These are phyloP conservation scores for Ophiostoma populinum DNA, from an alignment of 2,329 filamentous ascomycete genomes.

Conservation along the genomic window DNA sequence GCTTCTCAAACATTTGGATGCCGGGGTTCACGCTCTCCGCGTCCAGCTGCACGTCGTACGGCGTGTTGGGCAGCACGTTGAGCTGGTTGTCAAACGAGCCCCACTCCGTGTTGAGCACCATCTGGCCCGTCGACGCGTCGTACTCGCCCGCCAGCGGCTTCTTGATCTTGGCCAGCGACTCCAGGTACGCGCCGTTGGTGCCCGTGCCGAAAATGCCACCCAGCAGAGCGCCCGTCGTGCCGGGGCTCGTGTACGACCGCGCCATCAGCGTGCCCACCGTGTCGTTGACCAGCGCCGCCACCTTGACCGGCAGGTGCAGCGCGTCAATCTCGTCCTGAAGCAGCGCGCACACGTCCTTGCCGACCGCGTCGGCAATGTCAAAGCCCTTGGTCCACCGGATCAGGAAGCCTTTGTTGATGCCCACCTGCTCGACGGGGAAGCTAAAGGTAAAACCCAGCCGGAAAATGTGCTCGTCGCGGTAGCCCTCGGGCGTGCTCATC, in stretches of 20 bases:
- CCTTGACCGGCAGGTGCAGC: constrained; percentile 71
- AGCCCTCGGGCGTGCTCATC: constrained; percentile 38
- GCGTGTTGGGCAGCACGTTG: constrained; percentile 69
- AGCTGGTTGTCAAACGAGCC: constrained; percentile 94
- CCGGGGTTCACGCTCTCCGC: constrained; percentile 73
- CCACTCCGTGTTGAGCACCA: constrained; percentile 98
- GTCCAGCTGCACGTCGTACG: constrained; percentile 69
- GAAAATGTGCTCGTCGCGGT: constrained; percentile 62
- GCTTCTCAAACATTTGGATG: constrained; percentile 97
- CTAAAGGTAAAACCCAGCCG: constrained; percentile 97
- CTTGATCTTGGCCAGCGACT: constrained; percentile 72
- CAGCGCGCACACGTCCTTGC: constrained; percentile 83
- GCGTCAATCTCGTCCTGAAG: constrained; percentile 81
- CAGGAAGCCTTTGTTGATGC: constrained; percentile 86
- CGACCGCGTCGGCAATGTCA: constrained; percentile 84
- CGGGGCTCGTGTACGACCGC: constrained; percentile 81
- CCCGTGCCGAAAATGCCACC: constrained; percentile 96
- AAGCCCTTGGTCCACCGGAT: constrained; percentile 99
- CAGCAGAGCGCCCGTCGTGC: constrained; percentile 72
- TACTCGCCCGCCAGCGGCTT: constrained; percentile 58
- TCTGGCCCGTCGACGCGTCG: constrained; percentile 68
- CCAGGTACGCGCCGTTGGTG: constrained; percentile 93
- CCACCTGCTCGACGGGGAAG: constrained; percentile 85
- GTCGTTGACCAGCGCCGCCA: constrained; percentile 94
- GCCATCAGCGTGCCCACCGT: constrained; percentile 97